phyloP scores from a whole-genome alignment of 2,329 filamentous ascomycete species.

The Fusarium sacchari region DNA sequence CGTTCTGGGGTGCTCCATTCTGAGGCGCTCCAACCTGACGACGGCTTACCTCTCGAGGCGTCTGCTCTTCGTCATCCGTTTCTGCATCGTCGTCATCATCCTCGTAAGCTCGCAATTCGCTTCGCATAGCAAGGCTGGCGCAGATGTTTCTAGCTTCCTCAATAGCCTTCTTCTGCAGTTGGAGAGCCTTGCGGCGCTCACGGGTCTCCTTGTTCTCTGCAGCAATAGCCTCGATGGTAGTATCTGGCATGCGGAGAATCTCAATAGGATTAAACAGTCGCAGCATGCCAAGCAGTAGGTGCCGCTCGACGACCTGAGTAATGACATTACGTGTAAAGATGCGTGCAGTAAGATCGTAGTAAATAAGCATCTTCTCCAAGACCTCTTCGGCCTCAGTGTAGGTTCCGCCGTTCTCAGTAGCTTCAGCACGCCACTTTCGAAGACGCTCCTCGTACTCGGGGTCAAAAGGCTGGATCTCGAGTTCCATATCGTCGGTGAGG shows the following conservation, averaged over 20 bases:
- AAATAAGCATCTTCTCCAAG: conserved; percentile 66
- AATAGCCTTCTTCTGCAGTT: conserved; percentile 60
- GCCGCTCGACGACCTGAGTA: conserved; percentile 62
- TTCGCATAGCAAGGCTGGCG: conserved; percentile 62
- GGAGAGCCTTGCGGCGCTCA: conserved; percentile 59
- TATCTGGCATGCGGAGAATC: conserved; percentile 58
- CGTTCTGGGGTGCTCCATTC: conserved; percentile 23
- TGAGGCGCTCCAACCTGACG: conserved; percentile 35
- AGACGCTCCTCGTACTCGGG: conserved; percentile 64
- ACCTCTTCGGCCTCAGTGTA: conserved; percentile 64
- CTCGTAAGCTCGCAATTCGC: conserved; percentile 56
- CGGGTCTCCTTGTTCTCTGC: conserved; percentile 64
- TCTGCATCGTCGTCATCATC: conserved; percentile 50
- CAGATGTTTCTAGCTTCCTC: conserved; percentile 62
- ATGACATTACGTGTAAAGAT: conserved; percentile 64
- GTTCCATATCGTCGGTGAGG: conserved; percentile 61
- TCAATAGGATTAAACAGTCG: conserved; percentile 63
- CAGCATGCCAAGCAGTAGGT: conserved; percentile 62
- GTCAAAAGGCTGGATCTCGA: conserved; percentile 64
- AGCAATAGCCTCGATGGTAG: conserved; percentile 60
- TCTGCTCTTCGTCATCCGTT: conserved; percentile 47
- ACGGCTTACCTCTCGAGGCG: conserved; percentile 14
- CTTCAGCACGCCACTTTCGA: conserved; percentile 56
- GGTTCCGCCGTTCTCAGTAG: conserved; percentile 55
- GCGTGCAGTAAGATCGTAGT: conserved; percentile 63